A percentile compares a stretch with the other conserved stretches of the same genome.
phyloP scores from a whole-genome alignment of 169 alveolate genomes.

The Eimeria falciformis region DNA sequence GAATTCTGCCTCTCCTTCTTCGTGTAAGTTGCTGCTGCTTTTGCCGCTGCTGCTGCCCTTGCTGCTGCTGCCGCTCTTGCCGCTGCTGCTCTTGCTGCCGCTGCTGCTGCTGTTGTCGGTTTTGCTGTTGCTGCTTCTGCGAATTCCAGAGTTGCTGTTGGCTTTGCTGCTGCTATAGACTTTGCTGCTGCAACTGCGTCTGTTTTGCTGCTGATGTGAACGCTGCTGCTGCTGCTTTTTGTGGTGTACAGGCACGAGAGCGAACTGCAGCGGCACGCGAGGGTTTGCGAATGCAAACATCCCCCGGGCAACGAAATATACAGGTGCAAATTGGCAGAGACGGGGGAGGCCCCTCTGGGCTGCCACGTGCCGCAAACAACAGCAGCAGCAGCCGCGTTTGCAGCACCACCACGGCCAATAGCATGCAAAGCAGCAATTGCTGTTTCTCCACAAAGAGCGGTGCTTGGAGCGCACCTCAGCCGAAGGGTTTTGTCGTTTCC shows the following conservation, averaged over 20 bases:
- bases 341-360: too few relatives aligned
- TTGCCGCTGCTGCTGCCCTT: not conserved
- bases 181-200: not conserved
- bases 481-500: too few relatives aligned
- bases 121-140: not conserved
- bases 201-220: not conserved
- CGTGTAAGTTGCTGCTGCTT: conserved; percentile 76
- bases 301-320: conserved; percentile 99
- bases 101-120: conserved; percentile 27
- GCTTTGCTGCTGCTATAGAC: not conserved
- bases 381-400: not conserved
- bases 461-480: too few relatives aligned
- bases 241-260: conserved; percentile 80
- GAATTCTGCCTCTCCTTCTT: conserved; percentile 96
- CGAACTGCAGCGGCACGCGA: conserved; percentile 92
- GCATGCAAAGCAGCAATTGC: not conserved
- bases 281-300: conserved; percentile 91
- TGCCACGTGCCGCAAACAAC: too few relatives aligned
- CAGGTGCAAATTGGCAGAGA: conserved; percentile 82
- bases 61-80: conserved; percentile 51
- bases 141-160: not conserved
- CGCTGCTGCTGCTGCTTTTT: not conserved
- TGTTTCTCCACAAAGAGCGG: not conserved
- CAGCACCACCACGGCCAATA: not conserved
- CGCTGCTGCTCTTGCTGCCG: conserved; percentile 17